Evolutionary conservation across 345 rosid species (phyloP).

Genomic region (Eucalyptus microcorys): DNA sequence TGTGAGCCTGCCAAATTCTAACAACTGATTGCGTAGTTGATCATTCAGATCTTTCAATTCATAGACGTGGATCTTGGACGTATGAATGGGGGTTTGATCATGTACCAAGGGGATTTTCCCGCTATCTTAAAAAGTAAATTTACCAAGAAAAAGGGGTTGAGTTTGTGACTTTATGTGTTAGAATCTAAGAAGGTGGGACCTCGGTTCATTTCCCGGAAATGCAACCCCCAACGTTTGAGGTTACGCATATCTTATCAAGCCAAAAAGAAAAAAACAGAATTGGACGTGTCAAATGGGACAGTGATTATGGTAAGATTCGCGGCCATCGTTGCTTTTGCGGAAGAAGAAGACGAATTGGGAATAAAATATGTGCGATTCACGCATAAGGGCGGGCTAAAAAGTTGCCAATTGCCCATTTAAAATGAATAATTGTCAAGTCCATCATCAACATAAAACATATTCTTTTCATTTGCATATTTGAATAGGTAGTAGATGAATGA

Average conservation of each 20-base stretch:
- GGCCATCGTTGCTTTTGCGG: background rate
- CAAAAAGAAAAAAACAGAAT: background rate
- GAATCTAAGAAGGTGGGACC: background rate
- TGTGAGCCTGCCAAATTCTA: background rate
- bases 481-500: background rate
- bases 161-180: background rate
- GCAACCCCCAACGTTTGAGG: background rate
- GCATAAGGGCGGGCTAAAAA: background rate
- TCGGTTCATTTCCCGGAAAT: background rate
- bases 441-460: background rate
- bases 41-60: no score
- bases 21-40: no score
- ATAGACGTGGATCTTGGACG: no score
- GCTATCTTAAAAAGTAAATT: background rate
- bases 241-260: background rate
- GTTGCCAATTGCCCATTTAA: background rate
- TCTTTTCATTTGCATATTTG: background rate
- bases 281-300: background rate
- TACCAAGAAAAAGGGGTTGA: background rate
- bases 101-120: background rate
- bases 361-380: background rate
- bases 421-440: background rate
- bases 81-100: background rate
- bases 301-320: background rate
- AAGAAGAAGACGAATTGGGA: background rate